Evolutionary conservation across 495 filamentous ascomycete genomes (phyloP), one percentile per base, ranked within the genome.

Genomic region (Neurospora sp.): DNA sequence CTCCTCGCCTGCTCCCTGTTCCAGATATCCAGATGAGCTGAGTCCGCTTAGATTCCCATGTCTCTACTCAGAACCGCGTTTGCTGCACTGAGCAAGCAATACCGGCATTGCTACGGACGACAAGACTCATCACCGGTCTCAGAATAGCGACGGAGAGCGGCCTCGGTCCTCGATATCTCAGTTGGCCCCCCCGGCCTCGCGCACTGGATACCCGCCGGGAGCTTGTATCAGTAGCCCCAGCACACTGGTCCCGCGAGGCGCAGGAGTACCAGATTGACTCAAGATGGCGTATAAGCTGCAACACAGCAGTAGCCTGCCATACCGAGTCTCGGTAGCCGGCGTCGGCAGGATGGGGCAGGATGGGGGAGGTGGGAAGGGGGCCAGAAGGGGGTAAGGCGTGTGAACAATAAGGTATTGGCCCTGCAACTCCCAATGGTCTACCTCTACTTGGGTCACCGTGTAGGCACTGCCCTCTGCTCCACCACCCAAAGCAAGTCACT

Each of bases 251-350:
- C 76, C 76, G 70, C 72, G 74, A 75, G 75, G 75, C 75, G 70
- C 46, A 70, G 78, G 77, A 76, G 75, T 75, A 81, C 79, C 73
- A 81, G 79, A 81, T 80, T 77, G 77, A 76, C 74, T 76, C 74
- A 72, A 79, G 78, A 80, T 81, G 75, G 75, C 77, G 79, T 75
- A 79, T 75, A 48, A 66, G 39, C 70, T 39, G 76, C 70, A 70
- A 69, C 78, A 81, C 78, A 73, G 74, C 79, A 78, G 75, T 18
- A 23, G 46, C 73, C 69, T 71, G 72, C 73, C 76, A 78, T 76
- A 70, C 71, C 72, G 41, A 70, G 79, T 81, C 78, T 79, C 78
- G 78, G 78, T 66, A 76, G 69, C 71, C 70, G 38, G 73, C 78
- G 44, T 74, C 74, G 39, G 20, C 72, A 69, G 31, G 54, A 62